phyloP scores from a whole-genome alignment of 2,329 filamentous ascomycete species.

The Sclerotinia trifoliorum region DNA sequence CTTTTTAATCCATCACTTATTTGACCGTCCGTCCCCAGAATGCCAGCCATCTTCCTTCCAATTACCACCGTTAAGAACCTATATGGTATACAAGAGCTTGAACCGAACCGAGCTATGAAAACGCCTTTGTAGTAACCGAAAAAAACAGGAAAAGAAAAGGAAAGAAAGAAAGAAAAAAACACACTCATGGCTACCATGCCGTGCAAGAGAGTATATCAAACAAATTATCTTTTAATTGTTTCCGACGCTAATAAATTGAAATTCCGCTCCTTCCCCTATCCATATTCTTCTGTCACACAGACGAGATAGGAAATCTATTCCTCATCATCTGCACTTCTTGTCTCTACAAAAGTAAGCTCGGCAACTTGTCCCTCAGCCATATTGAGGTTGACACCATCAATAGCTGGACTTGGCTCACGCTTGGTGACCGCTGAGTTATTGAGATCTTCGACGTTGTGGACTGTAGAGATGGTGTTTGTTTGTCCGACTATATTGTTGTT shows the following conservation, averaged over 20 bases:
- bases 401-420: constrained; percentile 28
- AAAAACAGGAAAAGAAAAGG: background rate
- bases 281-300: background rate
- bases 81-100: background rate
- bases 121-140: background rate
- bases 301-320: constrained; percentile 17
- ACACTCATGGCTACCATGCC: background rate
- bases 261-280: background rate
- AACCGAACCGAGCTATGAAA: constrained; percentile 5
- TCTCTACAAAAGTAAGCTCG: constrained; percentile 38
- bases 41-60: no score
- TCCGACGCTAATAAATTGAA: constrained; percentile 17
- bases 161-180: background rate
- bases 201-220: background rate
- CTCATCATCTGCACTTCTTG: constrained; percentile 32
- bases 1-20: background rate
- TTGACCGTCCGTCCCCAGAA: background rate
- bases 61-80: background rate
- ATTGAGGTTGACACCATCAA: constrained; percentile 38
- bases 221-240: constrained; percentile 5
- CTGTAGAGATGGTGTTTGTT: constrained; percentile 17
- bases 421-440: constrained; percentile 23
- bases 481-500: constrained; percentile 18
- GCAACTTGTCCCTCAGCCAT: constrained; percentile 38
- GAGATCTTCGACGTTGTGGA: constrained; percentile 23